phyloP scores from a whole-genome alignment of 148 eudicot species.

The Bassia scoparia region DNA sequence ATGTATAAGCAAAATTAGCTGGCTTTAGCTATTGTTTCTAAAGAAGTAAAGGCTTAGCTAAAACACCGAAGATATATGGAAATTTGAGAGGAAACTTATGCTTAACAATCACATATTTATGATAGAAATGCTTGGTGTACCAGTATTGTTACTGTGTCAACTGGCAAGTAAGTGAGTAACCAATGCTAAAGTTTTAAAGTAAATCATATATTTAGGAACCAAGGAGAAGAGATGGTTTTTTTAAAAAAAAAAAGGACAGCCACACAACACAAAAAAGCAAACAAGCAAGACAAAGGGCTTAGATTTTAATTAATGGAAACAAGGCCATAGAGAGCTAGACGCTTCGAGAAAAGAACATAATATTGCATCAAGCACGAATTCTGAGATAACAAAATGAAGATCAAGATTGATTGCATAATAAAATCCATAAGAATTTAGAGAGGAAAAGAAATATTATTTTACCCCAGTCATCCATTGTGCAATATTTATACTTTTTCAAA shows the following conservation, averaged over 20 bases:
- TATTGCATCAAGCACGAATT: neutral
- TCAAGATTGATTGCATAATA: neutral
- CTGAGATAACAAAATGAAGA: neutral
- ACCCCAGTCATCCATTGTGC: constrained; percentile 37
- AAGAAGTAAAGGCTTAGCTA: no score
- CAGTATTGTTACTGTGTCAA: no score
- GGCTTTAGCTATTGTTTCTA: no score
- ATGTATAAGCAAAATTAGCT: no score
- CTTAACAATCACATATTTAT: no score
- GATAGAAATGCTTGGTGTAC: no score
- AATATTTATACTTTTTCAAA: neutral
- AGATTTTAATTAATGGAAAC: neutral
- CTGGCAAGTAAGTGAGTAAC: no score
- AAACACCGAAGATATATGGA: no score
- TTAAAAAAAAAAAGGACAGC: neutral
- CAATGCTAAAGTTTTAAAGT: no score
- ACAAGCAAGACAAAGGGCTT: neutral
- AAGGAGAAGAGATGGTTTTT: neutral
- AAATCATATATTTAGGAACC: no score
- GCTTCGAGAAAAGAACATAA: neutral
- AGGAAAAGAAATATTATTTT: neutral
- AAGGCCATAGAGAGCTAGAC: neutral
- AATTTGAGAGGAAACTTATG: no score
- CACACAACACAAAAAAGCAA: neutral
- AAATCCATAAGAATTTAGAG: neutral